Evolutionary conservation across 1,139 yeast species (phyloP), one percentile per base, ranked within the genome.

Genomic region (Saccharomyces hybrid): DNA sequence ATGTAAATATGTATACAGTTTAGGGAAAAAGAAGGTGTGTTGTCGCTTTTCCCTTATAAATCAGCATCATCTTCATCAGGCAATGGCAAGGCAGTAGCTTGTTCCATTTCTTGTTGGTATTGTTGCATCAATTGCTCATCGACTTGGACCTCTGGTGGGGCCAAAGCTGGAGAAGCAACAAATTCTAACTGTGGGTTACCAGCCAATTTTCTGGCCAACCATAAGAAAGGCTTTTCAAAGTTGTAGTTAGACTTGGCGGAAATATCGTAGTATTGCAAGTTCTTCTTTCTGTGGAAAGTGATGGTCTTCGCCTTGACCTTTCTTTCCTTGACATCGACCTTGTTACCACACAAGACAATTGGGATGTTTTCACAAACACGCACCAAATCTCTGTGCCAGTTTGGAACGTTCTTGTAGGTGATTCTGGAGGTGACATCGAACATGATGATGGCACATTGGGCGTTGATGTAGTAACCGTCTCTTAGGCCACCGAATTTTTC

Each of bases 61-160:
- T 91, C 98, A 72, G 97, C 98, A 74, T 95, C 99, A 75, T 95
- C 99, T 79, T 95, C 99, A 79, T 95, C 99, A 66, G 99, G 99
- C 77, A 95, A 87, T 76, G 99, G 99, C 83, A 93, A 82, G 66
- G 97, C 97, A 66, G 98, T 90, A 71, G 99, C 99, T 78, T 88
- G 95, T 76, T 89, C 97, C 96, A 95, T 93, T 81, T 95, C 99
- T 75, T 89, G 95, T 82, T 93, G 97, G 82, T 93, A 95, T 79
- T 91, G 89, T 79, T 83, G 86, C 97, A 95, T 89, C 79, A 93
- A 84, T 68, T 85, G 93, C 67, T 89, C 88, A 73, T 95, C 99
- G 70, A 95, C 97, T 73, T 84, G 87, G 67, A 93, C 98, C 82
- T 95, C 99, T 72, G 99, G 99, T 70, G 99, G 99, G 73, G 97